Conservation (phyloP, 495 filamentous ascomycete species). For the Podospora conica region DNA sequence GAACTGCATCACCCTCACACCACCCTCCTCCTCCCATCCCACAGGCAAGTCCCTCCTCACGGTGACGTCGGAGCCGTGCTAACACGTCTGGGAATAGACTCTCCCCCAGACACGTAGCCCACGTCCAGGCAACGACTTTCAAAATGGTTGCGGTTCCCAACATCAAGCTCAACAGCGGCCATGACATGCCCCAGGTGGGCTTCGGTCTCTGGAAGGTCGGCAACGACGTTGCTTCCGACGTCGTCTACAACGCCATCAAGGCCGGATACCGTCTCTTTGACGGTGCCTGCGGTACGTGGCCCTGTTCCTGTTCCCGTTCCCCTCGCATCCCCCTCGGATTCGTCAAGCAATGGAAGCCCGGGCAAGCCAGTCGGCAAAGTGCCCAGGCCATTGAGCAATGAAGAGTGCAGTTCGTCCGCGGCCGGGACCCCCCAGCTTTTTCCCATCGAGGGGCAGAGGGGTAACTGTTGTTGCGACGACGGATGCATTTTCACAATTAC, state of each 20-base stretch:
- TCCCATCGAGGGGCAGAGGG: constrained; percentile 12
- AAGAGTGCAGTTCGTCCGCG: not conserved
- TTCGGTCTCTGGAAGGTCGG: constrained; percentile 82
- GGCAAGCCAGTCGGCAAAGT: not conserved
- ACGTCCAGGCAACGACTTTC: constrained; percentile 7
- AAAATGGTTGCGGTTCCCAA: constrained; percentile 41
- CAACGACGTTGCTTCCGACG: constrained; percentile 68
- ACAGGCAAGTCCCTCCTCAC: not conserved
- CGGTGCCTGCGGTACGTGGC: constrained; percentile 68
- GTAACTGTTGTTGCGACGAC: constrained; percentile 12
- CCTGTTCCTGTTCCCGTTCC: not conserved
- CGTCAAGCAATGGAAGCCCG: not conserved
- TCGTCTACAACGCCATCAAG: constrained; percentile 86
- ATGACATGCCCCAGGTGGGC: constrained; percentile 84
- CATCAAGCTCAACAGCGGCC: constrained; percentile 73
- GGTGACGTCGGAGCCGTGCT: not conserved
- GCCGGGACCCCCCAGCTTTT: not conserved
- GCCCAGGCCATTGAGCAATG: not conserved
- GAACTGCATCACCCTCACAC: constrained; percentile 5
- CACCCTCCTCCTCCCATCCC: not conserved
- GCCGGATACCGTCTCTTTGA: constrained; percentile 81
- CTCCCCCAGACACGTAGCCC: not conserved
- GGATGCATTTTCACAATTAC: constrained; percentile 12
- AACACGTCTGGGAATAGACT: not conserved
- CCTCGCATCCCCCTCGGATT: not conserved